Conservation (phyloP, 1,284 basidiomycete species). For the Tylopilus sp. region DNA sequence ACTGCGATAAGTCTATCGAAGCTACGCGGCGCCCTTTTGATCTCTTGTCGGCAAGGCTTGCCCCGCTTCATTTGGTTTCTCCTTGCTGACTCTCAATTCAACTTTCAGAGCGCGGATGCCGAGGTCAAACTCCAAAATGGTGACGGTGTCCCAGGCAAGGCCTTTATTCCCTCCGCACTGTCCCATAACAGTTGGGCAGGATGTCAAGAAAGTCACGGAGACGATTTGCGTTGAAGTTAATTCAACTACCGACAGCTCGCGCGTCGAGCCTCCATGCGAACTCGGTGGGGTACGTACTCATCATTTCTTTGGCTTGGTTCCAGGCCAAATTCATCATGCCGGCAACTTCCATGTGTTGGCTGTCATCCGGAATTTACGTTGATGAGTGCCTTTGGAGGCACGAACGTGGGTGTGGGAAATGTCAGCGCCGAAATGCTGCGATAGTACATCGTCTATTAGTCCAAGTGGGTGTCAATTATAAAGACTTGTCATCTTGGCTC, state of each 20-base stretch:
- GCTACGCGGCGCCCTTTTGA: conserved; percentile 83
- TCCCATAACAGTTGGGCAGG: conserved; percentile 90
- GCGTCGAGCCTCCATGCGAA: conserved; percentile 38
- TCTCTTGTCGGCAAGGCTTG: conserved; percentile 80
- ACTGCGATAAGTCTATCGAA: conserved; percentile 87
- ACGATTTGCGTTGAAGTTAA: conserved; percentile 85
- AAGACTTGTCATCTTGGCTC: conserved; percentile 71
- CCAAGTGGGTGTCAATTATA: conserved; percentile 62
- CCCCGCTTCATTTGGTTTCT: conserved; percentile 75
- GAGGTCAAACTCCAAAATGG: conserved; percentile 78
- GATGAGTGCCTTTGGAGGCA: conserved; percentile 82
- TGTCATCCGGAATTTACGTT: conserved; percentile 83
- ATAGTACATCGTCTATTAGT: too few relatives aligned
- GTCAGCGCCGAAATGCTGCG: conserved; percentile 84
- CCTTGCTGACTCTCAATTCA: conserved; percentile 79
- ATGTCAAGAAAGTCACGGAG: conserved; percentile 73
- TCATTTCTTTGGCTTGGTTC: conserved; percentile 38
- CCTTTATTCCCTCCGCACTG: conserved; percentile 78
- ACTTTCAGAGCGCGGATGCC: conserved; percentile 62
- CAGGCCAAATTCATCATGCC: conserved; percentile 81
- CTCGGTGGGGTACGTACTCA: conserved; percentile 24
- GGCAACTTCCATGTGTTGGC: conserved; percentile 93
- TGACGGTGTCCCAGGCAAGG: conserved; percentile 72
- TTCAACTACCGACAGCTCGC: conserved; percentile 62
- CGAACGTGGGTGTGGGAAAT: conserved; percentile 87